Conservation (phyloP, 1,139 yeast species). For the Blastobotrys indianensis region DNA sequence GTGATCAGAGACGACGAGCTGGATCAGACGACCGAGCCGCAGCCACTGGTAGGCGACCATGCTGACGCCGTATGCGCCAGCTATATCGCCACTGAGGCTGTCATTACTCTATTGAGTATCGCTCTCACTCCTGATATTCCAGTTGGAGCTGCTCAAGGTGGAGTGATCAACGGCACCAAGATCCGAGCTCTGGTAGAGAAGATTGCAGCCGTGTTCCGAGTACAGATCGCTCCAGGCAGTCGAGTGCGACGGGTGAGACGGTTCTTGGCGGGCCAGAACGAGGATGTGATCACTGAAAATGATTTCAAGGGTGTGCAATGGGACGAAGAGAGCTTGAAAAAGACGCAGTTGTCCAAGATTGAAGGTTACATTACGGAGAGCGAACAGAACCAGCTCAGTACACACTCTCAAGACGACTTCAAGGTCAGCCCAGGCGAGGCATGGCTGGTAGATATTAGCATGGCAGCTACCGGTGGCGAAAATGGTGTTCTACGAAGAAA, state of each 20-base stretch:
- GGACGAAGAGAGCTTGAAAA: conserved; percentile 80
- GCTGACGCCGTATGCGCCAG: conserved; percentile 91
- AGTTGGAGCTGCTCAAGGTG: conserved; percentile 31
- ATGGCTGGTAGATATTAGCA: conserved; percentile 72
- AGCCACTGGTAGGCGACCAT: conserved; percentile 71
- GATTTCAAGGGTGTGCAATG: conserved; percentile 92
- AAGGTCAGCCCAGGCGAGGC: conserved; percentile 75
- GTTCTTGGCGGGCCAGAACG: conserved; percentile 88
- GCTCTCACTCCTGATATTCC: conserved; percentile 59
- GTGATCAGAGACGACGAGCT: conserved; percentile 56
- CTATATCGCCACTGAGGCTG: conserved; percentile 81
- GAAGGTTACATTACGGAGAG: conserved; percentile 17
- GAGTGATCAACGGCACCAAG: conserved; percentile 54
- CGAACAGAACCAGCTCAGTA: conserved; percentile 12
- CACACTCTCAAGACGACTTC: conserved; percentile 43
- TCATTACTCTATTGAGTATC: conserved; percentile 67
- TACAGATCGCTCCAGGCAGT: conserved; percentile 86
- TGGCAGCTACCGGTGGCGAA: conserved; percentile 54
- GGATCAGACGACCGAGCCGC: conserved; percentile 39
- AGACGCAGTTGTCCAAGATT: conserved; percentile 39
- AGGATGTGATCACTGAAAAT: conserved; percentile 78
- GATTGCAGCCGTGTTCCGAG: conserved; percentile 72
- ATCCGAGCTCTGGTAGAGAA: conserved; percentile 74
- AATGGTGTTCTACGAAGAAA: conserved; percentile 26
- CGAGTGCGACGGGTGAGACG: conserved; percentile 87